Evolutionary conservation across 768 basidiomycete genomes (phyloP), one percentile per base, ranked within the genome.

Genomic region (Mycena filopes): DNA sequence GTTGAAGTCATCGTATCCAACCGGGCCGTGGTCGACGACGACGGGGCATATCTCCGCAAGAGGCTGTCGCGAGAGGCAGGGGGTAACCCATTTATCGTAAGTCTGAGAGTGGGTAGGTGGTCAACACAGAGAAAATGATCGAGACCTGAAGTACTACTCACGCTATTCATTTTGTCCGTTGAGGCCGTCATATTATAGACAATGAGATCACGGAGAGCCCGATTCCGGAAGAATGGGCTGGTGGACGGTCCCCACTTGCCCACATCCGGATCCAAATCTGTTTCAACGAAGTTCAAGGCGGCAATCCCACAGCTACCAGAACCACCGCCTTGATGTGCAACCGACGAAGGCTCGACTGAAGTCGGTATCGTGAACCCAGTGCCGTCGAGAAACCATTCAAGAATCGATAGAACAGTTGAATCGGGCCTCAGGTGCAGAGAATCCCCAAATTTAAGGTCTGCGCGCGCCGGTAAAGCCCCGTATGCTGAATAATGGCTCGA

Each of bases 281-380:
- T 3, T 33, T 72, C 62, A 31, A 71, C 48, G 42, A 69, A 72
- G 56, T 71, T 72, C 21, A 56, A 45, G 5, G 63, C 63, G 23
- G 68, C 68, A 33, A 75, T 48, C 15, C 67, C 72, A 58, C 73
- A 73, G 31, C 68, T 70, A 15, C 70, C 69, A 15, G 60, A 65
- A 21, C 69, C 67, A 20, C 18, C 9, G 5, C 65, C 67, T 55
- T 73, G 72, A 15, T 26, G 26, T 9, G 64, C 25, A 3, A 16
- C 31, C 8, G 10, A 26, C 8, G 26, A 4, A 15, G 26, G 8
- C 9, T 28, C 12, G 47, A 55, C 23, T 12, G 26, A 21, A 8
- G 25, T 36, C 43, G 68, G 59, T 5, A 57, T 50, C 10, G 4
- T 25, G 26, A 3, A 20, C 18, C 48, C 48, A 29, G 48, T 50